These are phyloP conservation scores for Huntiella decipiens DNA, from an alignment of 2,329 filamentous ascomycete genomes.

Conservation along the genomic window DNA sequence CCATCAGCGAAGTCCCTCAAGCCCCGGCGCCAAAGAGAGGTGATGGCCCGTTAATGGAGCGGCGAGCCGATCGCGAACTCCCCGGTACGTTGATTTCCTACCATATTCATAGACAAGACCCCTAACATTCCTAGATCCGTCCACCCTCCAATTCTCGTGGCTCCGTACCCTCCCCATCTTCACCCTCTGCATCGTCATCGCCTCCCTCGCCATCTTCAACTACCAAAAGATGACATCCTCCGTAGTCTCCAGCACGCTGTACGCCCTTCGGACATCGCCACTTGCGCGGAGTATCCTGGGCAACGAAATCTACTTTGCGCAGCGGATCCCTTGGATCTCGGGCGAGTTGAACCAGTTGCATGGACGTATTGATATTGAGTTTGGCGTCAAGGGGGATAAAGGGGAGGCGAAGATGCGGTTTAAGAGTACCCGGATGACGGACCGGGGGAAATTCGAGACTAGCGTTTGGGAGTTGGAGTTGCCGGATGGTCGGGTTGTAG, in stretches of 20 bases:
- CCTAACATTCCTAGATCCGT: slow-evolving; percentile 19
- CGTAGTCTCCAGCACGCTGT: slow-evolving; percentile 72
- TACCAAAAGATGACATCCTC: slow-evolving; percentile 90
- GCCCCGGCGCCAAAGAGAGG: slow-evolving; percentile 35
- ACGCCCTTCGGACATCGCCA: slow-evolving; percentile 68
- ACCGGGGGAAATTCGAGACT: slow-evolving; percentile 57
- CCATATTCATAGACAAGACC: background rate
- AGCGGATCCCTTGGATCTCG: slow-evolving; percentile 64
- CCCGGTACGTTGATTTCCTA: slow-evolving; percentile 27
- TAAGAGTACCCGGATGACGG: slow-evolving; percentile 46
- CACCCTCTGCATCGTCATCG: slow-evolving; percentile 46
- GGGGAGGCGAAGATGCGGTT: slow-evolving; percentile 60
- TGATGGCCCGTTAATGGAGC: slow-evolving; percentile 45
- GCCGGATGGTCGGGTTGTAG: slow-evolving; percentile 39
- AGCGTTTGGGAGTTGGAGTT: slow-evolving; percentile 73
- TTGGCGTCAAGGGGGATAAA: slow-evolving; percentile 67
- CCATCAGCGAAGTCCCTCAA: background rate
- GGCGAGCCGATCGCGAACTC: slow-evolving; percentile 45
- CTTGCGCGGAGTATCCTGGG: slow-evolving; percentile 61
- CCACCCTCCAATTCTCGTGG: slow-evolving; percentile 38
- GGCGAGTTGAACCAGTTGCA: slow-evolving; percentile 87
- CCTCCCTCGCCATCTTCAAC: slow-evolving; percentile 86
- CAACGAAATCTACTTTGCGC: slow-evolving; percentile 67
- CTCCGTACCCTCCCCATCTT: slow-evolving; percentile 64
- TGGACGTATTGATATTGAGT: slow-evolving; percentile 72